Base-by-base conservation (phyloP, 306 rosid species). In the Bauhinia variegata region DNA sequence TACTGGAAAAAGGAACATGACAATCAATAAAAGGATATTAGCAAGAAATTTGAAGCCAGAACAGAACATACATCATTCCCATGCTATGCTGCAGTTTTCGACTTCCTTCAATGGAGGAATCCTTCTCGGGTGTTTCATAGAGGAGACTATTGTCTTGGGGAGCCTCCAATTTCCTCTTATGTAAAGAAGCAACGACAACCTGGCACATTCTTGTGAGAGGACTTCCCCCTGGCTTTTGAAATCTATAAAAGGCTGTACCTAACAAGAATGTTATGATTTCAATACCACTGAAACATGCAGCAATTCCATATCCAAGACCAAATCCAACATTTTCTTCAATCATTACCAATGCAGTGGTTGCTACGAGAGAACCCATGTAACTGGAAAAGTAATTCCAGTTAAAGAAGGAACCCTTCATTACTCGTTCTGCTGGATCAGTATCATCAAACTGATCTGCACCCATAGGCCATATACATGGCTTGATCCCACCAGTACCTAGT, bases 391-490 rank as follows among this genome's bases (percentile, higher is more conserved):
- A 79, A 75, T 63, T 63, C 84, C 84, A 79, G 49, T 70, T 75
- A 69, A 75, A 79, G 43, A 69, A 79, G 53, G 78, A 59, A 6
- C 78, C 77, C 52, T 75, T 79, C 60, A 70, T 70, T 34, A 54
- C 65, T 23, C 49, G 65, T 75, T 55, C 80, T 19, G 4, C 54
- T 2, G 60, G 63, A 54, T 70, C 51, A n/a, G 75, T 52, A 53
- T 79, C 80, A 53, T 75, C 80, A 70, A 75, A 79, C 36, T 79
- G 84, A 61, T 79, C 84, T 1, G 80, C 77, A 5, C 84, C 84
- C 11, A 79, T 74, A 0, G 84, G 72, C 54, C 81, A 23, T 1
- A 23, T 23, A 23, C 28, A 23, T 23, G 28, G 28, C 28, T 23
- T 23, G 28, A 23, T 23, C 28, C 28, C 28, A 23, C 28, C 28